Conservation (phyloP, 371 early-diverging fungal species). For the Saksenaea vasiformis region DNA sequence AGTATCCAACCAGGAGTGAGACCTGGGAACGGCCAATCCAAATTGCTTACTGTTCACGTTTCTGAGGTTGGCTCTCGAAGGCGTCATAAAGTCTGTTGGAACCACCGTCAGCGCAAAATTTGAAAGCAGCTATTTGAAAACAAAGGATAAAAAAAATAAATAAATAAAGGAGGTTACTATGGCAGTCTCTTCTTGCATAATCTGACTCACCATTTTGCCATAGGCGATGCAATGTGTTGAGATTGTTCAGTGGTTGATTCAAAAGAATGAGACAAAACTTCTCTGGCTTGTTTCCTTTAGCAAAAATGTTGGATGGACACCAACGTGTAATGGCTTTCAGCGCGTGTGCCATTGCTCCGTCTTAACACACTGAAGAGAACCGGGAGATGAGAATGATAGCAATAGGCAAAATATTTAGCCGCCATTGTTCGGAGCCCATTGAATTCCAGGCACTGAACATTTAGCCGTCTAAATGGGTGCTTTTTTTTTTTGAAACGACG, state of each 20-base stretch:
- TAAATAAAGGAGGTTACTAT: too few relatives aligned
- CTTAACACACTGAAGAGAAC: too few relatives aligned
- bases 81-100: slow-evolving; percentile 83
- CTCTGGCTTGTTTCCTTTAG: slow-evolving; percentile 15
- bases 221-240: slow-evolving; percentile 28
- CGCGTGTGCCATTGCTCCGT: neutral
- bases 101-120: slow-evolving; percentile 90
- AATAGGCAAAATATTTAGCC: neutral
- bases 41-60: slow-evolving; percentile 43
- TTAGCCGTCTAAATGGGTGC: too few relatives aligned
- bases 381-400: too few relatives aligned
- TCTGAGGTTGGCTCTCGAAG: slow-evolving; percentile 45
- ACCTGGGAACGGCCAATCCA: neutral
- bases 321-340: slow-evolving; percentile 31
- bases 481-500: too few relatives aligned
- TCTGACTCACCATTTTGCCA: slow-evolving; percentile 38
- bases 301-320: slow-evolving; percentile 39
- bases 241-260: slow-evolving; percentile 38
- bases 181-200: neutral
- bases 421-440: neutral
- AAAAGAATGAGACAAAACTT: slow-evolving; percentile 39
- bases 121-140: slow-evolving; percentile 52
- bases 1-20: slow-evolving; percentile 6
- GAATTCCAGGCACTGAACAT: neutral
- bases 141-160: too few relatives aligned